A percentile compares a stretch with the other conserved stretches of the same genome.
Conservation (phyloP, 106 monocot species). For the Dactylorhiza incarnata region DNA sequence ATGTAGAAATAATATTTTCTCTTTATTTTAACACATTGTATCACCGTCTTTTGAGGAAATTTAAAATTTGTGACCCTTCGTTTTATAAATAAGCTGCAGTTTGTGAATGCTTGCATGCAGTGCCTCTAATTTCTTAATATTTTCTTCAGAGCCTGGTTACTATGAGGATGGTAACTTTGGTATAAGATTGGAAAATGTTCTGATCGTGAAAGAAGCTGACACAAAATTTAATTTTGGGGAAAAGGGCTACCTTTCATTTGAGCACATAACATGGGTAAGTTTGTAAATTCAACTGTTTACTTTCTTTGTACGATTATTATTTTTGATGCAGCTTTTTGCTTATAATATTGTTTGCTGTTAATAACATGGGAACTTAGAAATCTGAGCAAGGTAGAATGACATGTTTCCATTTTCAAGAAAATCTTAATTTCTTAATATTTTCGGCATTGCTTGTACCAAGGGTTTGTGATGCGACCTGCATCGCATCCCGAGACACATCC, state of each 20-base stretch:
- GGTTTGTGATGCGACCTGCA: not conserved
- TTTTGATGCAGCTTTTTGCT: constrained; percentile 2
- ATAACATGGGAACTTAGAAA: not conserved
- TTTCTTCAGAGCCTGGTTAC: constrained; percentile 80
- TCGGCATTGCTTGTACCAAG: not conserved
- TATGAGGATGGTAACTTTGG: constrained; percentile 96
- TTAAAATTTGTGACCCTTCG: not conserved
- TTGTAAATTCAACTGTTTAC: not conserved
- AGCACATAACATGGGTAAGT: constrained; percentile 95
- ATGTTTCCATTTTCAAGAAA: not conserved
- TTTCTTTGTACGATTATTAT: not conserved
- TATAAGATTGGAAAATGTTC: constrained; percentile 94
- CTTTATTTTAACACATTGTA: too few relatives aligned
- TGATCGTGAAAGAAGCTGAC: constrained; percentile 74
- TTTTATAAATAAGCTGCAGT: not conserved
- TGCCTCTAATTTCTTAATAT: constrained; percentile 4
- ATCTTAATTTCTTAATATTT: not conserved
- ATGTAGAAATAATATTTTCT: too few relatives aligned
- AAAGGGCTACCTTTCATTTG: constrained; percentile 82
- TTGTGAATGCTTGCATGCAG: not conserved
- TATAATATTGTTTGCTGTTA: too few relatives aligned
- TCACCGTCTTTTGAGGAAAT: not conserved
- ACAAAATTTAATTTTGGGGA: constrained; percentile 88
- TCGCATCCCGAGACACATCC: too few relatives aligned
- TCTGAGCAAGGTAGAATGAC: not conserved